phyloP scores from a whole-genome alignment of 225 moss, liverwort and hornwort genomes.

The Straminergon stramineum region DNA sequence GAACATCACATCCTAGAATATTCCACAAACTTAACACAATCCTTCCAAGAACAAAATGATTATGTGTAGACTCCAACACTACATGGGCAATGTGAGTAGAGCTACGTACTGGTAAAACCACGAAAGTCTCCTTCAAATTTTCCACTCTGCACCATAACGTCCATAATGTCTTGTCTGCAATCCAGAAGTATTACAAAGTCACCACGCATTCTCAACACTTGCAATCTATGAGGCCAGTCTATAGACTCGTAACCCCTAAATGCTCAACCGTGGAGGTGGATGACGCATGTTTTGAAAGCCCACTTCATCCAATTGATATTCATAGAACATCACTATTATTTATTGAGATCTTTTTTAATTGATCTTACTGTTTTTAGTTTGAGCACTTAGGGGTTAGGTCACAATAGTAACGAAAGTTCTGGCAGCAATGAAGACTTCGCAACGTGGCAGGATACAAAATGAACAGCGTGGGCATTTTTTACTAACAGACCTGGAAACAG shows the following conservation, averaged over 20 bases:
- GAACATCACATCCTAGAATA: neutral
- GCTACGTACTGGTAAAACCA: constrained; percentile 57
- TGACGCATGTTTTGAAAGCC: neutral
- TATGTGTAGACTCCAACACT: neutral
- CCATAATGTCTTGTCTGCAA: constrained; percentile 85
- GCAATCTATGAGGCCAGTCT: neutral
- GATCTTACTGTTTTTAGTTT: neutral
- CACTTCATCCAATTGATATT: neutral
- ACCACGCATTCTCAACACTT: neutral
- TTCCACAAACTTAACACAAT: neutral
- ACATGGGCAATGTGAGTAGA: neutral
- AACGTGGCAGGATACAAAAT: neutral
- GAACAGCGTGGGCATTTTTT: neutral
- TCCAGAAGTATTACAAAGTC: constrained; percentile 7
- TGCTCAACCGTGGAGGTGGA: too few species aligned
- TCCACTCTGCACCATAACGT: constrained; percentile 43
- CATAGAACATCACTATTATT: neutral
- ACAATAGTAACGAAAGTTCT: neutral
- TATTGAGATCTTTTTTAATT: too few species aligned
- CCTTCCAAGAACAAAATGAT: neutral
- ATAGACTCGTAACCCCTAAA: neutral
- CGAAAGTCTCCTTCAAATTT: constrained; percentile 68
- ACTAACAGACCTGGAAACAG: constrained; percentile 62
- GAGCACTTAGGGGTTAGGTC: neutral
- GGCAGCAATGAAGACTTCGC: neutral